phyloP scores from a whole-genome alignment of 306 rosid genomes.

The Medicago lupulina region DNA sequence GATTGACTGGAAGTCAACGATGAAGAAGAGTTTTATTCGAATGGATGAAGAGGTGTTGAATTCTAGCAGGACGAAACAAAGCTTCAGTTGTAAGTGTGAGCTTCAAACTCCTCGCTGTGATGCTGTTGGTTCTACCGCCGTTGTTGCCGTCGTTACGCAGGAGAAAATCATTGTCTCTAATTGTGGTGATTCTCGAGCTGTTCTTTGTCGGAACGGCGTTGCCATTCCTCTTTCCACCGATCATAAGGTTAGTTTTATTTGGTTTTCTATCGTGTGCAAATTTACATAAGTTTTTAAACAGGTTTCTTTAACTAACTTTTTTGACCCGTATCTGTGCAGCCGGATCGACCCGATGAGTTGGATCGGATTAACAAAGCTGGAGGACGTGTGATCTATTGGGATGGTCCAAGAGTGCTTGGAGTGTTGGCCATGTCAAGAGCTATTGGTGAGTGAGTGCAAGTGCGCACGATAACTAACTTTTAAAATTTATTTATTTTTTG shows the following conservation, averaged over 20 bases:
- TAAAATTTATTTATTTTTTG: neutral
- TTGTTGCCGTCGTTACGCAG: conserved; percentile 61
- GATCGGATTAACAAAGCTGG: conserved; percentile 73
- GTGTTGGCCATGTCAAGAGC: conserved; percentile 92
- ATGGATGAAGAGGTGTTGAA: conserved; percentile 51
- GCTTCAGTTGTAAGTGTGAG: conserved; percentile 48
- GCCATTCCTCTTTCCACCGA: conserved; percentile 85
- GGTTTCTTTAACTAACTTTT: too few relatives aligned
- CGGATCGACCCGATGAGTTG: conserved; percentile 91
- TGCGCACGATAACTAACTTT: conserved; percentile 23
- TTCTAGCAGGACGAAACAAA: conserved; percentile 39
- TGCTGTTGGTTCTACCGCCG: conserved; percentile 90
- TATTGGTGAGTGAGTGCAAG: conserved; percentile 53
- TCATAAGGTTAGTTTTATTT: conserved; percentile 66
- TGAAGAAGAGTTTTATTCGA: conserved; percentile 51
- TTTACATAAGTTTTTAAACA: too few relatives aligned
- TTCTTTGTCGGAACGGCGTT: conserved; percentile 70
- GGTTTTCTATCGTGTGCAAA: too few relatives aligned
- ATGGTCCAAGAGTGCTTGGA: conserved; percentile 89
- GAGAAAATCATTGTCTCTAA: conserved; percentile 76
- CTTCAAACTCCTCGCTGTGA: conserved; percentile 78
- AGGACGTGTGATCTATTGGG: conserved; percentile 93
- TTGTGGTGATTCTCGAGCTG: conserved; percentile 95
- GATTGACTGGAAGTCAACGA: conserved; percentile 43
- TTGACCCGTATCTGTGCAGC: conserved; percentile 53